Evolutionary conservation across 1,284 basidiomycete species (phyloP), one percentile per base, ranked within the genome.

Genomic region (Retiboletus flavoniger): DNA sequence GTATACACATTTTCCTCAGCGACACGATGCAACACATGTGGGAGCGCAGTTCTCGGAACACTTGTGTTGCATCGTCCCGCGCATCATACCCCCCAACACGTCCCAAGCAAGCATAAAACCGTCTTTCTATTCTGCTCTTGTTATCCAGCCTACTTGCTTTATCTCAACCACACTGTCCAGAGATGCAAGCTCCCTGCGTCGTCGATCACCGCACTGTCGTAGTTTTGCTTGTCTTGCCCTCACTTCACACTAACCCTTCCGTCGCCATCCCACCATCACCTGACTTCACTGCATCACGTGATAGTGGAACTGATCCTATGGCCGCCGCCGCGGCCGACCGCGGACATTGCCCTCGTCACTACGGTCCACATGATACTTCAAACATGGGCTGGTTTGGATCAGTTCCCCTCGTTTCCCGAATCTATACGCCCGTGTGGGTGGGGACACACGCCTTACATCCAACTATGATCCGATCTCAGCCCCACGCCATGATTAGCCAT

Each of bases 41-140:
- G 72, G 78, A 80, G 78, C 75, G 77, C 65, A 70, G 75, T 78
- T 62, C 78, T 80, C 75, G 69, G 58, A 72, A 78, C 74, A 69
- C 75, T 72, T 70, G 73, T 72, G 35, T 47, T 66, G 46, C 43
- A 14, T 54, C 53, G 62, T 67, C 57, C 48, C 54, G 14, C 40
- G 19, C 11, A 31, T 40, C 32, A 5, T 11, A n/a, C 11, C 10
- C 26, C 26, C 2, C 43, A 10, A 4, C 41, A 17, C 28, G 19
- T 45, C 17, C 13, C 19, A 45, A 21, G 32, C 41, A 34, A 36
- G 38, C 29, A 8, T 21, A 52, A 31, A 24, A 4, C 8, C 3
- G 4, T 16, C 26, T 31, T 17, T 47, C n/a, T 31, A 9, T 26
- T 11, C 31, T 38, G 7, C 19, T 40, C 31, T 47, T 16, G 19